Evolutionary conservation across 768 basidiomycete genomes (phyloP).

Genomic region (Mycena galericulata): DNA sequence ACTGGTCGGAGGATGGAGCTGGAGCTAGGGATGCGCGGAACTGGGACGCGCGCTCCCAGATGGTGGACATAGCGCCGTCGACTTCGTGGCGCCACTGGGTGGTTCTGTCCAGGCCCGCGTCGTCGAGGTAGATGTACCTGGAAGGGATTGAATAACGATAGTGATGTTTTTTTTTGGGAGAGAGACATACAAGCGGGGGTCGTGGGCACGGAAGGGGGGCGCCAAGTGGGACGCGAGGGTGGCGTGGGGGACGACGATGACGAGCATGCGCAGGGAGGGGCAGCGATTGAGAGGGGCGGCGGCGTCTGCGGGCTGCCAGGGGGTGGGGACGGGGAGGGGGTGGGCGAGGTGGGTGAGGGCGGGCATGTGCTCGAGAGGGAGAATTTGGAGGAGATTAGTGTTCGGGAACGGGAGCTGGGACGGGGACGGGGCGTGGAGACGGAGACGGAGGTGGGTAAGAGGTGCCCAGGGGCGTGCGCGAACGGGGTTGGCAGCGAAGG

Average conservation of each 20-base stretch:
- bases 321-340: background rate
- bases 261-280: background rate
- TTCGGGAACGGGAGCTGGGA: no score
- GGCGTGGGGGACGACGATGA: background rate
- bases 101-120: background rate
- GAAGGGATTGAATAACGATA: no score
- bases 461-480: background rate
- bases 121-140: background rate
- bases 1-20: no score
- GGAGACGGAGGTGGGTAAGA: slow-evolving; percentile 1
- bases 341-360: background rate
- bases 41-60: slow-evolving; percentile 10
- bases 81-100: slow-evolving; percentile 12
- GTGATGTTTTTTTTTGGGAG: no score
- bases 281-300: background rate
- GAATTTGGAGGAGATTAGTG: no score
- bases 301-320: background rate
- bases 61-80: background rate
- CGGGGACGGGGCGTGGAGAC: background rate
- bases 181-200: background rate
- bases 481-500: background rate
- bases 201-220: background rate
- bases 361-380: slow-evolving; percentile 1
- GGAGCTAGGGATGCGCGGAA: no score
- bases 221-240: background rate